Percentiles rank a stretch among this genome's conserved stretches.
phyloP scores from a whole-genome alignment of 2,329 filamentous ascomycete genomes.

The Sporothrix mexicana region DNA sequence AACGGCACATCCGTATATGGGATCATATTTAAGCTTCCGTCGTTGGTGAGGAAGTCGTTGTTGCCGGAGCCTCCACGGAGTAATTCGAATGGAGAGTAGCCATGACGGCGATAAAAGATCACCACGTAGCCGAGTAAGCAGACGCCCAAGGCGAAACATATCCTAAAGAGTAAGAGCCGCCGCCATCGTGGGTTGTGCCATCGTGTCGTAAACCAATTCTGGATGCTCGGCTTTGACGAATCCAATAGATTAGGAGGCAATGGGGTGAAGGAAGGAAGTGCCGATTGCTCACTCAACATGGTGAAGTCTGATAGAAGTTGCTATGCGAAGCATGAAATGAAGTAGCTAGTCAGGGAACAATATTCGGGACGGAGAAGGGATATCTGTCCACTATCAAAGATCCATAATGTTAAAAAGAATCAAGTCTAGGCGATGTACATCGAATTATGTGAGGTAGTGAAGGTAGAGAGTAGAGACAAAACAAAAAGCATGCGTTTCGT shows the following conservation, averaged over 20 bases:
- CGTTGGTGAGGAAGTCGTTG: not conserved
- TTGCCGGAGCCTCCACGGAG: no score
- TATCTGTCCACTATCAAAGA: no score
- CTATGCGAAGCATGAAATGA: no score
- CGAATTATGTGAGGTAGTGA: no score
- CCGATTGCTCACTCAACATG: not conserved
- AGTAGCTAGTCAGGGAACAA: no score
- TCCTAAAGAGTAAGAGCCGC: not conserved
- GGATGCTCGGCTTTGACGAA: not conserved
- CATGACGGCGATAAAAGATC: not conserved
- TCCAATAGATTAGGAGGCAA: not conserved
- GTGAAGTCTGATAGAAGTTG: no score
- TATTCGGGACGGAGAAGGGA: no score
- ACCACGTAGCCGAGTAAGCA: not conserved
- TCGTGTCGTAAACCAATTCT: not conserved
- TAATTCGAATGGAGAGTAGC: no score
- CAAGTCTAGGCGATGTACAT: no score
- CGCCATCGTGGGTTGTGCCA: constrained; percentile 18
- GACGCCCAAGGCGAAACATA: not conserved
- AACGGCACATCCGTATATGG: not conserved
- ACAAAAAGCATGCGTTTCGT: no score
- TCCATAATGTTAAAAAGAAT: no score
- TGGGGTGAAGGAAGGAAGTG: not conserved
- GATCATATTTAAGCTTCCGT: not conserved
- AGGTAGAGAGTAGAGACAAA: no score